Base-by-base conservation (phyloP, 306 rosid species). In the Trichosanthes cucumerina region DNA sequence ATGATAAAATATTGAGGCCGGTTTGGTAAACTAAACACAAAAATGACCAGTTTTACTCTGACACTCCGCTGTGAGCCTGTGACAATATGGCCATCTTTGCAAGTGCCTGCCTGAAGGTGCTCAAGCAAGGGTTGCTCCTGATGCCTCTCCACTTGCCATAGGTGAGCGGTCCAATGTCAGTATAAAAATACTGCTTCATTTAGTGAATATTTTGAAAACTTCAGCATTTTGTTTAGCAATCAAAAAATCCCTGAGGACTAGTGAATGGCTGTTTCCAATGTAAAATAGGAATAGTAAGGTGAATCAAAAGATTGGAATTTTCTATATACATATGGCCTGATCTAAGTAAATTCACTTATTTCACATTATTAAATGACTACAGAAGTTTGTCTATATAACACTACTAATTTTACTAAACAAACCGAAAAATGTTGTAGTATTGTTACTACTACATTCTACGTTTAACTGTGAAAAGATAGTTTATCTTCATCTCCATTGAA, bases 231-330 rank as follows among this genome's bases (percentile, higher is more conserved):
- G 44, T 34, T 34, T 64, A 1, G 71, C 16, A 16, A 19, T 64
- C 65, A 34, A 33, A 63, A 63, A 33, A 16, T 26, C 28, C 12
- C 33, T 7, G 18, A 33, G 21, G 70, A 63, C 13, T 14, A 15
- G 47, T 36, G 26, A 38, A 66, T 66, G 28, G 47, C 50, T 23
- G 39, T 66, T 3, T 68, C 50, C 26, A 68, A 68, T 68, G 50
- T 68, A 39, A 68, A 39, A 68, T 43, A 68, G 24, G 52, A 68
- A 39, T 21, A 38, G 75, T n/a, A 9, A 68, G 75, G 14, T 68
- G 75, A 68, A 68, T 68, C 75, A n/a, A 68, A 68, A 39, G 75
- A 33, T 68, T 68, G 33, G 28, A 43, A 68, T n/a, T 19, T 18
- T 68, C 24, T 68, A 36, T 38, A 34, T 65, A 10, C 75, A 68